Percentiles rank a stretch among this genome's conserved stretches.
Evolutionary conservation across 1,284 basidiomycete genomes (phyloP).

Genomic region (Sporisorium sorghi): DNA sequence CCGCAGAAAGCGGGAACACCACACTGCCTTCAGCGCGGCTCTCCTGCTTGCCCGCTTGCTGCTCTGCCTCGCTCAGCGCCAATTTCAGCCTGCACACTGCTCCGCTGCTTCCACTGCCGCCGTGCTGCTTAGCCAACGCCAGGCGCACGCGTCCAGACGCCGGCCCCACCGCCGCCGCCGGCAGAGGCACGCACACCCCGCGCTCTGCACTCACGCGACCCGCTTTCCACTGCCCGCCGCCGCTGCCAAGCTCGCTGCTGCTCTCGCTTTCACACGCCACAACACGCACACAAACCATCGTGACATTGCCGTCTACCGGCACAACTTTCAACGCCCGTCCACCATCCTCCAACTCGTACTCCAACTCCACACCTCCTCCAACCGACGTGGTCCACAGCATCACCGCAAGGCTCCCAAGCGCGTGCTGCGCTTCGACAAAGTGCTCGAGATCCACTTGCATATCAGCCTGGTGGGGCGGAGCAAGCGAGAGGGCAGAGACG

Average conservation of each 20-base stretch:
- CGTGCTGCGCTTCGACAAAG: conserved; percentile 47
- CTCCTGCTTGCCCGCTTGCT: background rate
- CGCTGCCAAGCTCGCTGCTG: conserved; percentile 9
- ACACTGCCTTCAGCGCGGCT: conserved; percentile 17
- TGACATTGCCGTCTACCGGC: conserved; percentile 6
- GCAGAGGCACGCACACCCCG: conserved; percentile 6
- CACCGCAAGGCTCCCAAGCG: conserved; percentile 37
- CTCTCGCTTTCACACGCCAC: conserved; percentile 13
- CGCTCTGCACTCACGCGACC: conserved; percentile 13
- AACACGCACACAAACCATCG: background rate
- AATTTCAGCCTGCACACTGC: conserved; percentile 22
- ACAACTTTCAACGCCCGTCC: conserved; percentile 13
- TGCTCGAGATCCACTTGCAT: conserved; percentile 26
- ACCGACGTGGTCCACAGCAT: conserved; percentile 22
- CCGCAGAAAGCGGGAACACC: conserved; percentile 33
- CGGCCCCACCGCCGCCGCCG: conserved; percentile 6
- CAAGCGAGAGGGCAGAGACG: conserved; percentile 9
- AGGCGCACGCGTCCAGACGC: conserved; percentile 15
- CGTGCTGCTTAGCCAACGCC: background rate
- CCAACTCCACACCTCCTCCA: conserved; percentile 9
- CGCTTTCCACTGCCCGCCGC: conserved; percentile 6
- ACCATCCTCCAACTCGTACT: conserved; percentile 3
- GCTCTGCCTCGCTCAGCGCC: conserved; percentile 16
- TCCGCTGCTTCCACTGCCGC: background rate
- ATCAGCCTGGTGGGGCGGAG: conserved; percentile 17